Evolutionary conservation across 305 asterid genomes (phyloP).

Genomic region (Fraxinus albicans): DNA sequence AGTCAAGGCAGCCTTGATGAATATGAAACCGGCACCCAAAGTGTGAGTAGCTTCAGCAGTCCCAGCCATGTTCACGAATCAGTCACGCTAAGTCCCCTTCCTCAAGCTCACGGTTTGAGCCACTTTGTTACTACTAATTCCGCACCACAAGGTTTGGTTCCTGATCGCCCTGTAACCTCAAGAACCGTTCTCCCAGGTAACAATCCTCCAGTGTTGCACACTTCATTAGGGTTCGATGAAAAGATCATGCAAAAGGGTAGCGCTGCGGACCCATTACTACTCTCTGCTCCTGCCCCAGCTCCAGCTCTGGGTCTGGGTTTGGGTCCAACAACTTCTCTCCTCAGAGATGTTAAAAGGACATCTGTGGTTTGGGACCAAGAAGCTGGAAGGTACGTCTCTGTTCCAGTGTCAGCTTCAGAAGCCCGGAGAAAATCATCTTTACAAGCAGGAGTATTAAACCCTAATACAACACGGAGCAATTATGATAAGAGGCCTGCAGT

Average conservation of each 20-base stretch:
- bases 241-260: constrained; percentile 51
- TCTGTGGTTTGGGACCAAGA: constrained; percentile 98
- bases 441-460: constrained; percentile 31
- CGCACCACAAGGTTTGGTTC: constrained; percentile 18
- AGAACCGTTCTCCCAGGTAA: constrained; percentile 28
- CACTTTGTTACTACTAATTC: constrained; percentile 32
- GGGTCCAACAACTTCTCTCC: constrained; percentile 48
- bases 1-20: constrained; percentile 86
- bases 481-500: constrained; percentile 44
- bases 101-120: constrained; percentile 48
- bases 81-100: constrained; percentile 85
- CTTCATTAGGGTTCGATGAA: constrained; percentile 49
- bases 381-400: constrained; percentile 89
- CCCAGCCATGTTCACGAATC: constrained; percentile 81
- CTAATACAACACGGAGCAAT: constrained; percentile 36
- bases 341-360: constrained; percentile 76
- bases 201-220: constrained; percentile 36
- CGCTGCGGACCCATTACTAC: constrained; percentile 47
- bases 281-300: constrained; percentile 37
- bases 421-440: constrained; percentile 49
- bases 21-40: constrained; percentile 85
- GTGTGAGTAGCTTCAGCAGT: constrained; percentile 90
- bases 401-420: constrained; percentile 72
- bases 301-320: not conserved
- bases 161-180: constrained; percentile 37